phyloP scores from a whole-genome alignment of 352 stramenopile genomes.

The Pythium myriotylum region DNA sequence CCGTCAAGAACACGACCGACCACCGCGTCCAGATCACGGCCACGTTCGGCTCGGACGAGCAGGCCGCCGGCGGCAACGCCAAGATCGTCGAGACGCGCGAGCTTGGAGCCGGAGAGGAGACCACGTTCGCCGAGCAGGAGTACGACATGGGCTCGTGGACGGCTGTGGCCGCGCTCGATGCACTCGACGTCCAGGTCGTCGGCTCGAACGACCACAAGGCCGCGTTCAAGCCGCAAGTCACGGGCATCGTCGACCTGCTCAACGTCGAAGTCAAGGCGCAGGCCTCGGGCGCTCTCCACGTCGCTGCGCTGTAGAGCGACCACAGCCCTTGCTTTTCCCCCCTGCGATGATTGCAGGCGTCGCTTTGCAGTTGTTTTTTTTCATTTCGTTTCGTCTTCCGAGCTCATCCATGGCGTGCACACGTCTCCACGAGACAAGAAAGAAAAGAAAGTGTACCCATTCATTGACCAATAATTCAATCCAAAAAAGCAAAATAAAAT shows the following conservation, averaged over 20 bases:
- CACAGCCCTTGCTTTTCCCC: background rate
- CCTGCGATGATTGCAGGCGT: background rate
- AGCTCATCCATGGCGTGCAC: background rate
- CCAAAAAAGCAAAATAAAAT: too few relatives aligned
- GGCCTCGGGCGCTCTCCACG: slow-evolving; percentile 37
- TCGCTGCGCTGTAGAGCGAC: slow-evolving; percentile 35
- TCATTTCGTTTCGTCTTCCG: background rate
- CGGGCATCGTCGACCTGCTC: slow-evolving; percentile 57
- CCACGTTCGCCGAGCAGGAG: slow-evolving; percentile 56
- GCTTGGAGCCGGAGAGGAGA: slow-evolving; percentile 42
- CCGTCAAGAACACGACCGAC: slow-evolving; percentile 68
- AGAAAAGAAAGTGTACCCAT: too few relatives aligned
- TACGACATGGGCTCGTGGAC: slow-evolving; percentile 85
- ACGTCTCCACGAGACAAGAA: too few relatives aligned
- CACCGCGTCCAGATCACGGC: slow-evolving; percentile 61
- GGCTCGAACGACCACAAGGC: slow-evolving; percentile 33
- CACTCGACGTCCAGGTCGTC: slow-evolving; percentile 55
- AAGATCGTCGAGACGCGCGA: slow-evolving; percentile 66
- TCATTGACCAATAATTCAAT: too few relatives aligned
- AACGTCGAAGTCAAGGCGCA: slow-evolving; percentile 61
- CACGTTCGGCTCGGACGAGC: slow-evolving; percentile 69
- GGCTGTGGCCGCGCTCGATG: slow-evolving; percentile 57
- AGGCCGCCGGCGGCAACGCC: slow-evolving; percentile 63
- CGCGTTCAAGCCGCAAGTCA: slow-evolving; percentile 58
- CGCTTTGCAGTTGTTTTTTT: background rate